phyloP scores from a whole-genome alignment of 2,329 filamentous ascomycete species.

The Exophiala oligosperma region DNA sequence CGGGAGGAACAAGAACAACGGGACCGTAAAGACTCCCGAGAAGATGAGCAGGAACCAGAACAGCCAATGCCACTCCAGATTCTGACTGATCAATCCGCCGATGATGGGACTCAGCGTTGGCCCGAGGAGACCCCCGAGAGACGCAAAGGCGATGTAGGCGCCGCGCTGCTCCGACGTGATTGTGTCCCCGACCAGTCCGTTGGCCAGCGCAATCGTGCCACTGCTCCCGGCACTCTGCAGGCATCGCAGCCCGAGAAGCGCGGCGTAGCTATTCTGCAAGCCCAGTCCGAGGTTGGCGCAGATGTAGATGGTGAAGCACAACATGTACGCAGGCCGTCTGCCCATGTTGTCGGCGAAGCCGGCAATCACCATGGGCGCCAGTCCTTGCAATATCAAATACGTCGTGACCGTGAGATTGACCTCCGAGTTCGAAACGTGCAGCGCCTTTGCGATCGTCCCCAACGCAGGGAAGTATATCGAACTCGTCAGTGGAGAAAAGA shows the following conservation, averaged over 20 bases:
- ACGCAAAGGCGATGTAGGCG: slow-evolving; percentile 41
- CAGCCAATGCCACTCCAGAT: slow-evolving; percentile 52
- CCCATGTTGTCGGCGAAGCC: slow-evolving; percentile 52
- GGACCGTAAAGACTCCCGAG: slow-evolving; percentile 34
- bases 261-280: slow-evolving; percentile 39
- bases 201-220: slow-evolving; percentile 42
- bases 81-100: slow-evolving; percentile 49
- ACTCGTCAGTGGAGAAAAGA: slow-evolving; percentile 19
- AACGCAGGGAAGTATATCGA: slow-evolving; percentile 48
- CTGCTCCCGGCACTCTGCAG: slow-evolving; percentile 47
- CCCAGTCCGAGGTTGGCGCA: slow-evolving; percentile 43
- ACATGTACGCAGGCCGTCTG: slow-evolving; percentile 50
- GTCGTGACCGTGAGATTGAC: slow-evolving; percentile 35
- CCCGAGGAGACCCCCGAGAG: slow-evolving; percentile 37
- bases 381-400: slow-evolving; percentile 51
- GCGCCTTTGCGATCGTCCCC: slow-evolving; percentile 40
- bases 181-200: slow-evolving; percentile 44
- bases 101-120: slow-evolving; percentile 53
- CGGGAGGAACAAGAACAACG: slow-evolving; percentile 34
- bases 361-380: slow-evolving; percentile 53
- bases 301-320: slow-evolving; percentile 46
- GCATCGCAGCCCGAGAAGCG: slow-evolving; percentile 40
- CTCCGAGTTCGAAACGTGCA: slow-evolving; percentile 25
- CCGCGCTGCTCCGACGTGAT: slow-evolving; percentile 43
- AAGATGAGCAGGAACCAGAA: slow-evolving; percentile 58